Evolutionary conservation across 371 early-diverging fungal genomes (phyloP), one percentile per base, ranked within the genome.

Genomic region (Mortierella sp.): DNA sequence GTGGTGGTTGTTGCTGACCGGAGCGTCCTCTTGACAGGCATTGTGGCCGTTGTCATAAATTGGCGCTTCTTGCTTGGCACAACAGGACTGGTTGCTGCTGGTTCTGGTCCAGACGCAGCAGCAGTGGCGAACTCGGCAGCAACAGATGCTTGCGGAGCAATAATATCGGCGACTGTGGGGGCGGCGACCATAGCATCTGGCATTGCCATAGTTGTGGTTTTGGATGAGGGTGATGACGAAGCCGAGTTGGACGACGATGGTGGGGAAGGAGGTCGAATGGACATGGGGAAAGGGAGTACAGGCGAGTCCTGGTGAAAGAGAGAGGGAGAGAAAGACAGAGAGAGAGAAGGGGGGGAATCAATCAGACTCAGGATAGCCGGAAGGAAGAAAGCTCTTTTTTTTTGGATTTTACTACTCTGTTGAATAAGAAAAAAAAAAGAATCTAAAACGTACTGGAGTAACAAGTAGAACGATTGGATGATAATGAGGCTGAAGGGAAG

Each of bases 11-110:
- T n/a, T 10, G 68, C 24, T 10, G 68, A 68, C 43, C 68, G 35
- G 24, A 68, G 43, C 32, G 72, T 12, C 51, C 72, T 43, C 72
- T 72, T 72, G 72, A 72, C 21, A 32, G 72, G 72, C 35, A 51
- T 24, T 4, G 72, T 32, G 51, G 38, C 46, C 8, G 48, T 32
- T 35, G 51, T 72, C 35, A 49, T 29, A 32, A 24, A 21, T 72
- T 46, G 72, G 6, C 68, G 35, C 68, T 35, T 35, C 24, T 68
- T 68, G 38, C 38, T 65, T 60, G 63, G 63, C 32, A 60, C 35
- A 63, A 63, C 63, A 16, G 7, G 35, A 21, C 24, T 14, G 43
- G 7, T 8, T 14, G 1, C 68, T 38, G 21, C 7, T 24, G 54
- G 18, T 24, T 21, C 68, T 68, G 24, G 8, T 35, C 14, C 43